phyloP scores from a whole-genome alignment of 768 basidiomycete species.

The Sistotremastrum suecicum region DNA sequence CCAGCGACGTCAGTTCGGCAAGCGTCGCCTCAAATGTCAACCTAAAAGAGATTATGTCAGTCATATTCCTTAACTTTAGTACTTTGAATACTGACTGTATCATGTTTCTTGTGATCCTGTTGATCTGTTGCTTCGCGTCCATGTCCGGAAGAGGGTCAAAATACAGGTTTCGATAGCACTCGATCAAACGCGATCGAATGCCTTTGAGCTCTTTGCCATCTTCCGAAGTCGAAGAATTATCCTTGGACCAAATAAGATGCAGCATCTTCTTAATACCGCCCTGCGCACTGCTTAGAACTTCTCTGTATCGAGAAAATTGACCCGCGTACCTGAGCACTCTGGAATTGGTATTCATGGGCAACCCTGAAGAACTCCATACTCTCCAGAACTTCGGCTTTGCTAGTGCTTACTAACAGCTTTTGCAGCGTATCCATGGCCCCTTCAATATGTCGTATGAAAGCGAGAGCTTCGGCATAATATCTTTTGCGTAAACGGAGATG shows the following conservation, averaged over 20 bases:
- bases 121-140: conserved; percentile 75
- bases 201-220: conserved; percentile 76
- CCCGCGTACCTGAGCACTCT: conserved; percentile 50
- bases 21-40: conserved; percentile 84
- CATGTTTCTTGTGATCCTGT: conserved; percentile 90
- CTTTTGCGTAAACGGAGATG: conserved; percentile 64
- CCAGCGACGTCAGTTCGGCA: conserved; percentile 89
- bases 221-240: conserved; percentile 69
- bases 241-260: conserved; percentile 94
- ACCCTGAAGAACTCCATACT: conserved; percentile 83
- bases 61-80: no score
- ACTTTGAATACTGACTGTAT: conserved; percentile 54
- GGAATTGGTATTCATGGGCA: conserved; percentile 68
- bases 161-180: conserved; percentile 78
- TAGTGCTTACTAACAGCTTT: conserved; percentile 73
- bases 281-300: conserved; percentile 22
- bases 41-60: conserved; percentile 25
- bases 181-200: conserved; percentile 72
- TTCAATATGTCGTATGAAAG: conserved; percentile 63
- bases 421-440: conserved; percentile 56
- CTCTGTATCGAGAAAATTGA: background rate
- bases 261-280: conserved; percentile 90
- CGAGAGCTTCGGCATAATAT: conserved; percentile 75
- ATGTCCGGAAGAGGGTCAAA: conserved; percentile 70
- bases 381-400: conserved; percentile 72